Percentiles rank a stretch among this genome's conserved stretches.
Conservation (phyloP, 2,329 filamentous ascomycete genomes). For the Hypocreales sp. region DNA sequence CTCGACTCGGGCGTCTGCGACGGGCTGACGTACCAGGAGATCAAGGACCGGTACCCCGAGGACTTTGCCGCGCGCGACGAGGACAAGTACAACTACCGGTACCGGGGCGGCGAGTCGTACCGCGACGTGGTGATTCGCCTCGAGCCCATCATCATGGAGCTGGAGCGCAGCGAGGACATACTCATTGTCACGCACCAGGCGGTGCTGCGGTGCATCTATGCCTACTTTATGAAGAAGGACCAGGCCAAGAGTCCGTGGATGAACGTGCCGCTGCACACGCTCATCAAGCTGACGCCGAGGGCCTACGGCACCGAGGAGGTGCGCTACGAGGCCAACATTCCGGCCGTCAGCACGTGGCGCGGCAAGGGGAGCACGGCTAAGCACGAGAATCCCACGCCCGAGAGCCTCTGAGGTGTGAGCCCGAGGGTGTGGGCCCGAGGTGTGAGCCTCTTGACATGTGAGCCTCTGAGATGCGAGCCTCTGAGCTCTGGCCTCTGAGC, state of each 20-base stretch:
- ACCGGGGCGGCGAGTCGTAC: slow-evolving; percentile 88
- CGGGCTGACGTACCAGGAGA: slow-evolving; percentile 89
- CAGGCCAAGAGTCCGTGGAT: slow-evolving; percentile 94
- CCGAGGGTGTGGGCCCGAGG: too few relatives aligned
- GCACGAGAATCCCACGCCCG: slow-evolving; percentile 49
- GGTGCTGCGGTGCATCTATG: slow-evolving; percentile 91
- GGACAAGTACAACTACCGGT: slow-evolving; percentile 99
- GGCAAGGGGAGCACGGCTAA: slow-evolving; percentile 87
- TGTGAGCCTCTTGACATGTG: too few relatives aligned
- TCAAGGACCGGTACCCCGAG: slow-evolving; percentile 79
- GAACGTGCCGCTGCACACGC: slow-evolving; percentile 89
- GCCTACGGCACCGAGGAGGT: slow-evolving; percentile 90
- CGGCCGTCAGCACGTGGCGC: slow-evolving; percentile 90
- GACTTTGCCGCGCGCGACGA: slow-evolving; percentile 93
- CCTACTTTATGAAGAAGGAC: slow-evolving; percentile 96
- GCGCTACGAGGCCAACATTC: slow-evolving; percentile 77
- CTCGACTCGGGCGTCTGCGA: slow-evolving; percentile 95
- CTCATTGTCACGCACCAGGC: slow-evolving; percentile 97
- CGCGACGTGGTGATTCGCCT: slow-evolving; percentile 94
- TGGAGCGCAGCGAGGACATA: slow-evolving; percentile 91
- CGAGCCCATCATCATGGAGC: slow-evolving; percentile 98
- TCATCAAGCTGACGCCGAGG: slow-evolving; percentile 90
- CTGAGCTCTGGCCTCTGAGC: too few relatives aligned
- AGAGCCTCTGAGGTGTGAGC: slow-evolving; percentile 15
- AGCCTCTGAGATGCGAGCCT: too few relatives aligned